Percentiles rank a stretch among this genome's conserved stretches.
phyloP scores from a whole-genome alignment of 306 rosid species.

The Argentina anserina region DNA sequence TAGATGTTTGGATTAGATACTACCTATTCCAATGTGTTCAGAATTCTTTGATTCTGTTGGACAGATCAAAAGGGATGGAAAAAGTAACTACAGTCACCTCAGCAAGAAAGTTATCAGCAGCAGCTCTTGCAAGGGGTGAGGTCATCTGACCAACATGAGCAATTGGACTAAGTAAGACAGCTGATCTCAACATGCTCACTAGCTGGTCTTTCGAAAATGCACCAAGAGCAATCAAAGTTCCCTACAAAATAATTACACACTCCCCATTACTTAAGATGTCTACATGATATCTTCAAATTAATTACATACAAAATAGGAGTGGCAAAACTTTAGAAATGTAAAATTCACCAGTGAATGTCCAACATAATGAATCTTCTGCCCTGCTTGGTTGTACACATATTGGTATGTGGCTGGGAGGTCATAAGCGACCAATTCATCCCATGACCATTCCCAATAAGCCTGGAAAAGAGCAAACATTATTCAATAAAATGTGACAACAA shows the following conservation, averaged over 20 bases:
- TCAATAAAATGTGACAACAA: background rate
- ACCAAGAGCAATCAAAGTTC: slow-evolving; percentile 75
- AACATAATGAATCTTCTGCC: slow-evolving; percentile 71
- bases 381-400: slow-evolving; percentile 69
- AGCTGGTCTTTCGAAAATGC: slow-evolving; percentile 64
- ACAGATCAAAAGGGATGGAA: background rate
- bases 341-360: slow-evolving; percentile 83
- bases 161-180: slow-evolving; percentile 84
- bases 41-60: slow-evolving; percentile 18
- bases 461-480: slow-evolving; percentile 10
- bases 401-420: slow-evolving; percentile 83
- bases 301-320: background rate
- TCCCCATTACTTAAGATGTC: background rate
- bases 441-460: slow-evolving; percentile 93
- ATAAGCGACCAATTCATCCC: slow-evolving; percentile 92
- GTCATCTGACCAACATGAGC: slow-evolving; percentile 71
- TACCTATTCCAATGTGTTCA: too few relatives aligned
- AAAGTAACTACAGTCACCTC: slow-evolving; percentile 42
- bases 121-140: slow-evolving; percentile 70
- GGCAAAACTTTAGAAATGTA: slow-evolving; percentile 2
- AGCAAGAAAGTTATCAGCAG: slow-evolving; percentile 67
- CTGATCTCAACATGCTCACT: slow-evolving; percentile 58
- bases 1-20: too few relatives aligned
- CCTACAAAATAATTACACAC: slow-evolving; percentile 41
- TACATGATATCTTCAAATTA: background rate